Percentiles rank a stretch among this genome's conserved stretches.
Evolutionary conservation across 148 eudicot genomes (phyloP).

Genomic region (Fallopia convolvulus): DNA sequence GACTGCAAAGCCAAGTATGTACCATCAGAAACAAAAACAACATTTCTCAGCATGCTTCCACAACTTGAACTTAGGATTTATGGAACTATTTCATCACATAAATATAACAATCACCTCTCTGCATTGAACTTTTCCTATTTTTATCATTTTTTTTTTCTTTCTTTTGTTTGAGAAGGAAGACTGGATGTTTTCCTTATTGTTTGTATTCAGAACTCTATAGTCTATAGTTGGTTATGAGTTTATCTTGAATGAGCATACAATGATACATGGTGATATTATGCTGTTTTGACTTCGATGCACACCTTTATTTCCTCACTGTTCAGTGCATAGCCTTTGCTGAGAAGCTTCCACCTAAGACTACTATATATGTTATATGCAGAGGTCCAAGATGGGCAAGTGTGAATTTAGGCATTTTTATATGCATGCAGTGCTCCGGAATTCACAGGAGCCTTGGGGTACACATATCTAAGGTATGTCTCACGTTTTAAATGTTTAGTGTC

Average conservation of each 20-base stretch:
- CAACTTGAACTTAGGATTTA: slow-evolving; percentile 1
- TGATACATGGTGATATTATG: background rate
- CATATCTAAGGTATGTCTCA: slow-evolving; percentile 73
- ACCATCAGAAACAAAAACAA: background rate
- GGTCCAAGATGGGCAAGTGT: slow-evolving; percentile 99
- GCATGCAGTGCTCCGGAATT: slow-evolving; percentile 99
- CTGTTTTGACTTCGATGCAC: background rate
- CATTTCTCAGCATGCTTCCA: background rate
- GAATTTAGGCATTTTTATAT: slow-evolving; percentile 89
- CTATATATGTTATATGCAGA: slow-evolving; percentile 32
- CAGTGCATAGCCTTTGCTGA: background rate
- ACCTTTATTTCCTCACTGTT: background rate
- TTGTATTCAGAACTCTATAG: background rate
- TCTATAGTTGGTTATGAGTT: background rate
- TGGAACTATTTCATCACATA: background rate
- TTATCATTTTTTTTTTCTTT: background rate
- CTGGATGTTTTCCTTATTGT: background rate
- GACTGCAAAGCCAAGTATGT: slow-evolving; percentile 95
- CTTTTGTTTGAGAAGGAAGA: background rate
- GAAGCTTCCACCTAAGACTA: background rate
- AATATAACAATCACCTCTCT: background rate
- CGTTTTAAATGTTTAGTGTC: background rate
- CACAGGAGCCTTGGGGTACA: slow-evolving; percentile 99
- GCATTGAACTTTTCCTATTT: background rate
- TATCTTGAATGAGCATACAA: background rate